Evolutionary conservation across 176 grass and related monocot genomes (phyloP).

Genomic region (Musa beccarii): DNA sequence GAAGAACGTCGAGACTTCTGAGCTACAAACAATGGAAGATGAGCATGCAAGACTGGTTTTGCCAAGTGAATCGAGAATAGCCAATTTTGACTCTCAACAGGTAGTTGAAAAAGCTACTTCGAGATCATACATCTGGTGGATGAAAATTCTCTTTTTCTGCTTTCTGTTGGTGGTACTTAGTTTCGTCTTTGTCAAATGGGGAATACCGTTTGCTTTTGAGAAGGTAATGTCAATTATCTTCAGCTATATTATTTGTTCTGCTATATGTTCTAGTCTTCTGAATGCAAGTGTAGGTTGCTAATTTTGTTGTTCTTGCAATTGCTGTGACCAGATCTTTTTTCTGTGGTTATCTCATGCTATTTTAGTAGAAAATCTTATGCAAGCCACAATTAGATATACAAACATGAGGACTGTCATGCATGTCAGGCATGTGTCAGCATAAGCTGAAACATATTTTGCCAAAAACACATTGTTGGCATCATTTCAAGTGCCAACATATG

Average conservation of each 20-base stretch:
- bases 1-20: slow-evolving; percentile 23
- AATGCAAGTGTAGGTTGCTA: neutral
- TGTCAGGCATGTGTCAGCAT: too few species aligned
- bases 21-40: slow-evolving; percentile 30
- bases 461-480: too few species aligned
- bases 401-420: too few species aligned
- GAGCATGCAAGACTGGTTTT: slow-evolving; percentile 26
- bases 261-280: neutral
- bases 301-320: neutral
- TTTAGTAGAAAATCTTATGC: neutral
- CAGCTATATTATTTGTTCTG: neutral
- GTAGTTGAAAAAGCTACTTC: slow-evolving; percentile 15
- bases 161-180: slow-evolving; percentile 27
- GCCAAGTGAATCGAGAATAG: slow-evolving; percentile 7
- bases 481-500: too few species aligned
- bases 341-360: neutral
- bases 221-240: slow-evolving; percentile 38
- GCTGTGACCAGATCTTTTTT: neutral
- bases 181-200: slow-evolving; percentile 61
- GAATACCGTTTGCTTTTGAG: slow-evolving; percentile 70
- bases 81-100: slow-evolving; percentile 11
- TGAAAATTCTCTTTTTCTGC: slow-evolving; percentile 31
- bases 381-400: neutral
- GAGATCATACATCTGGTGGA: slow-evolving; percentile 36
- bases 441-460: too few species aligned